Evolutionary conservation across 129 eudicot genomes (phyloP), one percentile per base, ranked within the genome.

Genomic region (Lactuca saligna): DNA sequence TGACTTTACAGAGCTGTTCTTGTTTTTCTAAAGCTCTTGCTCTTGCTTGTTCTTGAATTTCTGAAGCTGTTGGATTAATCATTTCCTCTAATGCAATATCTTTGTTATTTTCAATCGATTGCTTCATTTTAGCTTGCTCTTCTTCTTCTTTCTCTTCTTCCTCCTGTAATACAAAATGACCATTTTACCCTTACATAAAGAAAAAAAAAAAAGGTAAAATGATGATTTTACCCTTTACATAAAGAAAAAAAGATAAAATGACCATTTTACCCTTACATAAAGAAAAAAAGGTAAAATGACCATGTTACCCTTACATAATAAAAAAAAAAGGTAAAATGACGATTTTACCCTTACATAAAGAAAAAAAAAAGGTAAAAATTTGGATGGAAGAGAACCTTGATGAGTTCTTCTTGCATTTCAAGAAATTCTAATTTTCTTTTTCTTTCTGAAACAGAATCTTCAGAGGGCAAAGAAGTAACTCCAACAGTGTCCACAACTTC

Each of bases 401-500:
- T 94, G 76, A 94, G 82, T 71, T 89, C 94, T 70, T 94, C 99
- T 75, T 94, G 96, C 99, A 89, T 94, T 76, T 89, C 97, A 42
- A 94, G 87, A 87, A 80, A 94, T 79, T 94, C 99, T 70, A 94
- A 79, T 75, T 90, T 94, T 65, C 99, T 90, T 77, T 82, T 82
- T 75, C 94, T 90, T 79, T 94, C 99, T 2, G 97, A 80, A 71
- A 94, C 86, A 72, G 97, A 76, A 87, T 94, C 99, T 80, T 90
- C 97, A 42, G 99, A 90, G 38, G 96, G 88, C 79, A 94, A 82
- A 61, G 96, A 61, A 17, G 99, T 85, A 55, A 90, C 76, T 63
- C 88, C 85, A 56, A 94, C 97, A 14, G 99, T 87, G 70, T 90
- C 99, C 69, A 94, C 99, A 54, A 94, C 97, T 79, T 90, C 97